Base-by-base conservation (phyloP, 345 rosid species). In the Mangifera indica region DNA sequence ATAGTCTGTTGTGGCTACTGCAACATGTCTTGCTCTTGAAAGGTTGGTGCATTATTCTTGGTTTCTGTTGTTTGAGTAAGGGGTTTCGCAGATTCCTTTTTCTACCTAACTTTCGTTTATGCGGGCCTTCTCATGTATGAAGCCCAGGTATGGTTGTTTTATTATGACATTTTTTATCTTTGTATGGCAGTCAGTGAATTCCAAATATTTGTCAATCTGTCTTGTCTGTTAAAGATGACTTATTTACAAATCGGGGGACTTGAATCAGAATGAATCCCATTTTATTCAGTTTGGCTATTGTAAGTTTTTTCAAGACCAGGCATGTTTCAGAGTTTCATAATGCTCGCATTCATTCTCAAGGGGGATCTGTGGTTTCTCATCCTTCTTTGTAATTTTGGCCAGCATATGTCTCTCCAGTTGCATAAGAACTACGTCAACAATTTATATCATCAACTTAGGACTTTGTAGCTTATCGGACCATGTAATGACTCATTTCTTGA, bases 121-220 rank as follows among this genome's bases (percentile, higher is more conserved):
- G 98, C 98, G 52, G 82, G 84, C 67, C 92, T 91, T 75, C 72
- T 91, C 87, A 91, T 89, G 97, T 91, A 93, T 74, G 98, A 91
- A 71, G 89, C 97, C 20, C 96, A 88, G 93, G 98, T 89, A 78
- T 72, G 51, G 7, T 20, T 34, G 2, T 60, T 48, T 11, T 32
- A n/a, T 18, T n/a, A 51, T 46, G 3, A 3, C 4, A 1, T 42
- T 29, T 2, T 44, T 29, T 29, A 29, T 44, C n/a, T n/a, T n/a
- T n/a, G n/a, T n/a, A n/a, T 63, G n/a, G 34, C 22, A 32, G 45
- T 45, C 20, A 21, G n/a, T 63, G 17, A 9, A 37, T 9, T 21
- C 34, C 53, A 24, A 24, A 37, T 20, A 15, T 64, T 24, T 46
- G 7, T 24, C 37, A 32, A 24, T 46, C 54, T 46, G 55, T 18